Base-by-base conservation (phyloP, 306 rosid species). In the Inga leiocalycina region DNA sequence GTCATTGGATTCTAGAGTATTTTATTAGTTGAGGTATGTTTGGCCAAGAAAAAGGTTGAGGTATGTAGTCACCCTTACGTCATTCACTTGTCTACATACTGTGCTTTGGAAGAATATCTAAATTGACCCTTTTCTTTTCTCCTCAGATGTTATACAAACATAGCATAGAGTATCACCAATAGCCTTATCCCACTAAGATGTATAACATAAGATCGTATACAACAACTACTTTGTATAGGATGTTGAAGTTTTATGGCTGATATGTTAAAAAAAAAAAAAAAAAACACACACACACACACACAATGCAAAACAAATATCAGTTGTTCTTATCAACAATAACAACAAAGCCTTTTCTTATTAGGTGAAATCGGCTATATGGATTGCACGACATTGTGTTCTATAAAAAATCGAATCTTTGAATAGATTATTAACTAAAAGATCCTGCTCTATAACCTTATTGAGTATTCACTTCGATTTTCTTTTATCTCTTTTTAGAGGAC, bases 21-120 rank as follows among this genome's bases (percentile, higher is more conserved):
- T 27, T 32, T 32, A 65, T 15, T 32, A 65, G 71, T 15, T 67
- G 82, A 77, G 48, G 27, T 35, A 30, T 78, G 68, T 61, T 39
- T 39, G 43, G 43, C 43, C 43, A 0, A 39, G 6, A 39, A 39
- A 39, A 39, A 39, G 0, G 8, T 39, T 67, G 82, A 71, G 74
- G 41, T 35, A 41, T 78, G 68, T 61, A 32, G 61, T 71, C 82
- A 71, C 45, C 52, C 79, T 59, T 39, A 51, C 82, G 17, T 71
- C 79, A 77, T 35, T 81, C 56, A 35, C 37, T 4, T 22, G 46
- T n/a, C 62, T 35, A 48, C 41, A 71, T 41, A 39, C 48, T 70
- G 54, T 61, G 51, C 52, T 41, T 68, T 19, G 77, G 68, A 17
- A 44, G 10, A 34, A 22, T 39, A 65, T 14, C 10, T 52, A 70